These are phyloP conservation scores for Aspergillus nanangensis DNA, from an alignment of 495 filamentous ascomycete genomes.

Conservation along the genomic window DNA sequence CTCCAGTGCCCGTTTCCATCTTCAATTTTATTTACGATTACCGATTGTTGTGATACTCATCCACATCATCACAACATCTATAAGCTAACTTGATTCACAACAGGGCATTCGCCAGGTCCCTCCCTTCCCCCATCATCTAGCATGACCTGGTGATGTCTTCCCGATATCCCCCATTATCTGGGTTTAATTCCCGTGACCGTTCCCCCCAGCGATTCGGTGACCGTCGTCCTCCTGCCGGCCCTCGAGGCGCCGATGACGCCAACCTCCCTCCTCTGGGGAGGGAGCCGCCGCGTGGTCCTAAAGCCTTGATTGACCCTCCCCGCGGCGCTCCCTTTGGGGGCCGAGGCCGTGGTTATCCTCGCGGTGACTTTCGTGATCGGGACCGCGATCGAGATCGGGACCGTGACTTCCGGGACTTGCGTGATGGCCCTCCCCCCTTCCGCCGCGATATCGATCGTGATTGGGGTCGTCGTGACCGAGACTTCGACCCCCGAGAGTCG, in stretches of 20 bases:
- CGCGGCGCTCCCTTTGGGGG: constrained; percentile 46
- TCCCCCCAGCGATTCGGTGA: constrained; percentile 44
- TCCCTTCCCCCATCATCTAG: constrained; percentile 21
- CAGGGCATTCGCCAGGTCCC: too few relatives aligned
- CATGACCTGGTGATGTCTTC: constrained; percentile 48
- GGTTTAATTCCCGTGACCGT: constrained; percentile 46
- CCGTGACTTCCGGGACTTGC: constrained; percentile 34
- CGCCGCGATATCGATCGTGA: constrained; percentile 39
- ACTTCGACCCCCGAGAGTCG: constrained; percentile 39
- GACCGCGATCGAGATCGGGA: constrained; percentile 43
- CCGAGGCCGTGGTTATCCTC: constrained; percentile 43
- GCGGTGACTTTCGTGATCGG: constrained; percentile 60
- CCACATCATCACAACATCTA: too few relatives aligned
- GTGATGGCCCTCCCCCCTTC: constrained; percentile 27
- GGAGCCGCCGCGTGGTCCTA: constrained; percentile 67
- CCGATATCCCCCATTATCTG: constrained; percentile 42
- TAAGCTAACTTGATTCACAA: too few relatives aligned
- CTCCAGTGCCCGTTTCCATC: too few relatives aligned
- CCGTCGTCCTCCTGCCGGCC: constrained; percentile 36
- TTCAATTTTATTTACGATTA: too few relatives aligned
- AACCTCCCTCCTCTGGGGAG: constrained; percentile 33
- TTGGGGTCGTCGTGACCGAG: constrained; percentile 30
- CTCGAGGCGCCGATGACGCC: constrained; percentile 38
- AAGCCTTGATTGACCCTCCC: constrained; percentile 61
- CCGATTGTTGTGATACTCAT: too few relatives aligned